A percentile compares a stretch with the other conserved stretches of the same genome.
Conservation (phyloP, 352 stramenopile species). For the Globisporangium iwayamae region DNA sequence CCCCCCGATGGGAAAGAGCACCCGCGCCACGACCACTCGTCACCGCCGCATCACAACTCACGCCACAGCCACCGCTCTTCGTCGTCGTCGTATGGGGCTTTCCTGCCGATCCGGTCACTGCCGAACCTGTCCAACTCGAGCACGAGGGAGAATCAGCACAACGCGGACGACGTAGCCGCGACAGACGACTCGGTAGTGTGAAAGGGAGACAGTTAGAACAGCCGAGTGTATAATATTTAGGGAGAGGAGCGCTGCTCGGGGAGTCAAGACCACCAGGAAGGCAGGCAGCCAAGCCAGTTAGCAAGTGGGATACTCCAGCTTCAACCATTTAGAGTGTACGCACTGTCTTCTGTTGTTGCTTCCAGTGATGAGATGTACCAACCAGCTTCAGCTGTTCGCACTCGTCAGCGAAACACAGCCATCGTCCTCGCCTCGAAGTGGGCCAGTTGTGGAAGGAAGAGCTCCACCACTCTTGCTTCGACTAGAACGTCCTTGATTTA, state of each 20-base stretch:
- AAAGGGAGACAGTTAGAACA: not conserved
- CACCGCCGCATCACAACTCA: conserved; percentile 9
- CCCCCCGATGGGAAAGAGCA: conserved; percentile 10
- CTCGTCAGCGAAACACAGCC: too few relatives aligned
- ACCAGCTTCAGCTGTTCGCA: too few relatives aligned
- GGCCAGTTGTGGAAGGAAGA: too few relatives aligned
- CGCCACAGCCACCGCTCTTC: conserved; percentile 11
- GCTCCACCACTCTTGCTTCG: too few relatives aligned
- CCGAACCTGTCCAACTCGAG: conserved; percentile 4
- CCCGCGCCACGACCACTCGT: conserved; percentile 3
- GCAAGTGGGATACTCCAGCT: too few relatives aligned
- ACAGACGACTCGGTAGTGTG: not conserved
- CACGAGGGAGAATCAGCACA: not conserved
- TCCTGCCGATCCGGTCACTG: conserved; percentile 1
- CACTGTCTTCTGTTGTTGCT: too few relatives aligned
- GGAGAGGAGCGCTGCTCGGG: not conserved
- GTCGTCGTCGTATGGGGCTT: not conserved
- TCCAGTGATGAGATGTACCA: too few relatives aligned
- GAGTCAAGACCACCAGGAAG: too few relatives aligned
- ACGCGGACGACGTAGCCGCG: not conserved
- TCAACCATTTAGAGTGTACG: too few relatives aligned
- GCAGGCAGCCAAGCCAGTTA: too few relatives aligned
- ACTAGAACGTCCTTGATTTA: too few relatives aligned
- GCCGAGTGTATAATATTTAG: not conserved
- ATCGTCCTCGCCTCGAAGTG: too few relatives aligned